These are phyloP conservation scores for Nicotiana undulata DNA, from an alignment of 257 asterid genomes.

Conservation along the genomic window DNA sequence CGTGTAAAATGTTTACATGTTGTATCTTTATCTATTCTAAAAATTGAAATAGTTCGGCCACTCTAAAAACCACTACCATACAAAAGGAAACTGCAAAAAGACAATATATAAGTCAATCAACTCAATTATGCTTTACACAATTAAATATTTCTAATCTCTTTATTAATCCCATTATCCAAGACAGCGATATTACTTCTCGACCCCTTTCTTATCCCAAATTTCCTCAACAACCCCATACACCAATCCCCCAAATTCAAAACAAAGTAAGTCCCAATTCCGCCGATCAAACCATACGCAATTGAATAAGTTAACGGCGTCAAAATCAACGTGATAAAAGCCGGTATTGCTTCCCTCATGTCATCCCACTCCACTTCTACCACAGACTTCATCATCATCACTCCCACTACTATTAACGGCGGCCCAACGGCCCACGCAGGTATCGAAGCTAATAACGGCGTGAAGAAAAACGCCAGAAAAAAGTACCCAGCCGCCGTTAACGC, in stretches of 20 bases:
- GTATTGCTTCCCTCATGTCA: constrained; percentile 88
- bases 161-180: constrained; percentile 17
- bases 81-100: constrained; percentile 1
- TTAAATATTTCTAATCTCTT: background rate
- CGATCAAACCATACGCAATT: constrained; percentile 87
- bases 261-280: constrained; percentile 69
- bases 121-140: background rate
- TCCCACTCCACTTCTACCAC: constrained; percentile 93
- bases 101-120: background rate
- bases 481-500: constrained; percentile 85
- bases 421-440: constrained; percentile 99
- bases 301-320: constrained; percentile 91
- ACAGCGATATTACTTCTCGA: background rate
- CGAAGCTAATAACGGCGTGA: constrained; percentile 88
- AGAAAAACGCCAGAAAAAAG: constrained; percentile 67
- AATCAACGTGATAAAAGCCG: constrained; percentile 79
- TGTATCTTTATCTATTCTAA: background rate
- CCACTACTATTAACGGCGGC: constrained; percentile 87
- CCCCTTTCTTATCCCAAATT: constrained; percentile 24
- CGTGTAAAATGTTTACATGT: background rate
- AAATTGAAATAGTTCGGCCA: background rate
- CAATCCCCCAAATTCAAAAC: constrained; percentile 74
- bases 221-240: constrained; percentile 28
- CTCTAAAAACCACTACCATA: background rate
- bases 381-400: constrained; percentile 92